Percentiles rank a stretch among this genome's conserved stretches.
Evolutionary conservation across 2,329 filamentous ascomycete genomes (phyloP).

Genomic region (Pseudogymnoascus sp.): DNA sequence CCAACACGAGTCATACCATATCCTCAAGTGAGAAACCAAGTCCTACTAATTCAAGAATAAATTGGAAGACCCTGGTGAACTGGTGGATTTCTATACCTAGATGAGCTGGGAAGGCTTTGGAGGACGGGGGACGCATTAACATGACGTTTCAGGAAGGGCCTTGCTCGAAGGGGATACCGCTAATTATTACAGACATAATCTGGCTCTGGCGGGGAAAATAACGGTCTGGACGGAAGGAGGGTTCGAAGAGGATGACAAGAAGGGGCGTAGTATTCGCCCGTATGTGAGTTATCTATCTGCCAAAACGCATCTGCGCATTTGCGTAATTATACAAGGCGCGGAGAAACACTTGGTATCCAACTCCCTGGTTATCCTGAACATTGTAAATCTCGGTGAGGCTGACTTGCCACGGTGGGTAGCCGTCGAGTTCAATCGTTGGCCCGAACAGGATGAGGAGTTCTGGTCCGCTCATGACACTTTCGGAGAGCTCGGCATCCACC

Average conservation of each 20-base stretch:
- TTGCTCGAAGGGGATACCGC: conserved; percentile 69
- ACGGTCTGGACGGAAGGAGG: conserved; percentile 14
- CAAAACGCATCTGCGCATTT: conserved; percentile 81
- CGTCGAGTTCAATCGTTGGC: conserved; percentile 73
- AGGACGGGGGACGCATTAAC: too few relatives aligned
- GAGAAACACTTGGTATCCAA: conserved; percentile 92
- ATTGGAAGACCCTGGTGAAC: too few relatives aligned
- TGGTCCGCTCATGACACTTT: conserved; percentile 77
- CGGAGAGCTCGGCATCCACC: conserved; percentile 79
- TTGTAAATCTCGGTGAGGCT: conserved; percentile 90
- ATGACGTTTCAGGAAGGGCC: conserved; percentile 44
- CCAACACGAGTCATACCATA: too few relatives aligned
- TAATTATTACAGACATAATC: conserved; percentile 67
- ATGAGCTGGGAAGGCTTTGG: too few relatives aligned
- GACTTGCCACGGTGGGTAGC: conserved; percentile 96
- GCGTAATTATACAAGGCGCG: conserved; percentile 77
- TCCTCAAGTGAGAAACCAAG: too few relatives aligned
- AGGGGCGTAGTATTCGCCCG: not conserved
- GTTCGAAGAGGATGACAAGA: not conserved
- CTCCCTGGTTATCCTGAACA: conserved; percentile 67
- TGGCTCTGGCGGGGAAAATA: conserved; percentile 49
- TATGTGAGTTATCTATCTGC: conserved; percentile 40
- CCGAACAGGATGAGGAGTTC: conserved; percentile 85
- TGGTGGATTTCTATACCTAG: too few relatives aligned
- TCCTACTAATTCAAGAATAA: too few relatives aligned